Percentiles rank a stretch among this genome's conserved stretches.
These are phyloP conservation scores for Backusella tuberculispora DNA, from an alignment of 192 early-diverging fungal genomes.

Conservation along the genomic window DNA sequence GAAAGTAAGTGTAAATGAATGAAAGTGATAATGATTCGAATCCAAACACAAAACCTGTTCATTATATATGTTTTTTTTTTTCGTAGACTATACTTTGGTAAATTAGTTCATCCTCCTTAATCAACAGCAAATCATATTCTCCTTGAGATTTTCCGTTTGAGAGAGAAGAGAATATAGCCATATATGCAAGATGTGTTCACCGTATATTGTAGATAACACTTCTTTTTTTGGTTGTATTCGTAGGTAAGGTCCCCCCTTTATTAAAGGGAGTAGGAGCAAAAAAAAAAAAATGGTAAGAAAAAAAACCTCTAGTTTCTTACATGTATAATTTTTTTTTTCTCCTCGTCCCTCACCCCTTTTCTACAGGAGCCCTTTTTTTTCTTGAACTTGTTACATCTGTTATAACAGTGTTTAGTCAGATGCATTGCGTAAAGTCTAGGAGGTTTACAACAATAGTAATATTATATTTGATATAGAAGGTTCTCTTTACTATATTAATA, in stretches of 20 bases:
- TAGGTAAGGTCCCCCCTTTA: background rate
- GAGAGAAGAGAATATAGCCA: constrained; percentile 1
- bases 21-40: constrained; percentile 17
- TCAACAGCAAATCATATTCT: background rate
- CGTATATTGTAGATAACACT: background rate
- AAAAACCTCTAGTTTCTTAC: background rate
- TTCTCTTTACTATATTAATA: constrained; percentile 9
- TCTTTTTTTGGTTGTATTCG: constrained; percentile 5
- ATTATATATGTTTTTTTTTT: constrained; percentile 16
- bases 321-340: background rate
- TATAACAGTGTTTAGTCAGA: background rate
- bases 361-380: background rate
- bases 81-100: background rate
- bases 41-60: background rate
- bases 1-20: constrained; percentile 4
- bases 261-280: constrained; percentile 1
- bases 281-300: background rate
- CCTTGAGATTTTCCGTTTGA: background rate
- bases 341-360: background rate
- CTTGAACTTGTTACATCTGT: background rate
- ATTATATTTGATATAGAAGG: background rate
- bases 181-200: background rate
- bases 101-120: background rate
- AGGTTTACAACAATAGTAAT: constrained; percentile 10
- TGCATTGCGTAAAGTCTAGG: background rate